Evolutionary conservation across 2,329 filamentous ascomycete genomes (phyloP).

Genomic region (Fusarium xylarioides): DNA sequence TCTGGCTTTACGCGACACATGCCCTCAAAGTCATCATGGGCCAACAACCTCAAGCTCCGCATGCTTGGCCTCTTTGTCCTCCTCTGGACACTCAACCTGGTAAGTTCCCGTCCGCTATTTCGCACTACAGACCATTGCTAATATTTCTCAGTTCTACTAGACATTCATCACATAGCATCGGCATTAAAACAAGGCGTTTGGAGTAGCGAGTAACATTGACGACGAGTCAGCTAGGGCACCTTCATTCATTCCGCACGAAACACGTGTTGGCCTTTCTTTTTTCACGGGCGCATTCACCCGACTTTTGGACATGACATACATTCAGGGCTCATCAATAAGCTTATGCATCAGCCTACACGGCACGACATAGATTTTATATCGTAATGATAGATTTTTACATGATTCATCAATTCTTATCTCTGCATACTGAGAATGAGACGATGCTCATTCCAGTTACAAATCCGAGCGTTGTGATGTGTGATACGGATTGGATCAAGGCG

Average conservation of each 20-base stretch:
- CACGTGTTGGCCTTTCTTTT: constrained; percentile 7
- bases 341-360: constrained; percentile 14
- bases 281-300: neutral
- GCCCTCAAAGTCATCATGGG: constrained; percentile 28
- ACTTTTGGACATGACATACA: constrained; percentile 18
- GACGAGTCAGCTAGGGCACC: neutral
- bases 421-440: too few relatives aligned
- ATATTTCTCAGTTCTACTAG: constrained; percentile 25
- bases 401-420: neutral
- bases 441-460: neutral
- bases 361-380: constrained; percentile 32
- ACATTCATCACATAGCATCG: neutral
- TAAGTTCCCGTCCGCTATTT: neutral
- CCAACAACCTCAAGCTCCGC: constrained; percentile 32
- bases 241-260: neutral
- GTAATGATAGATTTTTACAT: constrained; percentile 22
- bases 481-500: neutral
- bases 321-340: constrained; percentile 7
- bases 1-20: constrained; percentile 23
- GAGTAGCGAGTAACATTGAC: constrained; percentile 17
- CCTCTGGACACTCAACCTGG: constrained; percentile 31
- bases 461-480: neutral
- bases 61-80: constrained; percentile 28
- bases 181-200: constrained; percentile 22
- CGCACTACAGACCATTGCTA: neutral